phyloP scores from a whole-genome alignment of 306 rosid genomes.

The Pterocarpus macrocarpus region DNA sequence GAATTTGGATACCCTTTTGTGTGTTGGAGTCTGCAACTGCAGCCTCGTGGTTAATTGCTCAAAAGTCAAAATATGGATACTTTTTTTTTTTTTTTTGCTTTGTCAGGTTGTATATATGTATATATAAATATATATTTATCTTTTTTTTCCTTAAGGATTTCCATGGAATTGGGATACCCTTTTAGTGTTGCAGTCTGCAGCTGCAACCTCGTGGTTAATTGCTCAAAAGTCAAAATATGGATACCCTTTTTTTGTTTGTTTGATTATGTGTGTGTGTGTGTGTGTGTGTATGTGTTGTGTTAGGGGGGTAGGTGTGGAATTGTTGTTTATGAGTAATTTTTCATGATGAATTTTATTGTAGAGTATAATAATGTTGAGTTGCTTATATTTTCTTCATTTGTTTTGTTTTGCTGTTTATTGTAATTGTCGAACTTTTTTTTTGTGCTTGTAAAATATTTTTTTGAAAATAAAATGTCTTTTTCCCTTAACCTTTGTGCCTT shows the following conservation, averaged over 20 bases:
- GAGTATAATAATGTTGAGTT: neutral
- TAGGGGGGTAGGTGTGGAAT: too few relatives aligned
- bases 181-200: neutral
- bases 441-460: conserved; percentile 17
- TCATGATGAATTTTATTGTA: neutral
- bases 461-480: neutral
- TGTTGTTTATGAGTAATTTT: neutral
- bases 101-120: too few relatives aligned
- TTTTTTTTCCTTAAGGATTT: neutral
- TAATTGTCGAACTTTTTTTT: neutral
- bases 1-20: neutral
- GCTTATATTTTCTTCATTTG: neutral
- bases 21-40: conserved; percentile 5
- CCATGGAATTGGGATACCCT: neutral
- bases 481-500: neutral
- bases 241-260: neutral
- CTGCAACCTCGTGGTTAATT: conserved; percentile 2
- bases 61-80: neutral
- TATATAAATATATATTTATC: neutral
- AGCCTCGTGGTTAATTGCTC: neutral
- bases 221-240: neutral
- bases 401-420: neutral
- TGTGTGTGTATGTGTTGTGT: too few relatives aligned
- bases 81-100: neutral
- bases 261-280: too few relatives aligned